Evolutionary conservation across 106 monocot species (phyloP).

Genomic region (Acorus gramineus): DNA sequence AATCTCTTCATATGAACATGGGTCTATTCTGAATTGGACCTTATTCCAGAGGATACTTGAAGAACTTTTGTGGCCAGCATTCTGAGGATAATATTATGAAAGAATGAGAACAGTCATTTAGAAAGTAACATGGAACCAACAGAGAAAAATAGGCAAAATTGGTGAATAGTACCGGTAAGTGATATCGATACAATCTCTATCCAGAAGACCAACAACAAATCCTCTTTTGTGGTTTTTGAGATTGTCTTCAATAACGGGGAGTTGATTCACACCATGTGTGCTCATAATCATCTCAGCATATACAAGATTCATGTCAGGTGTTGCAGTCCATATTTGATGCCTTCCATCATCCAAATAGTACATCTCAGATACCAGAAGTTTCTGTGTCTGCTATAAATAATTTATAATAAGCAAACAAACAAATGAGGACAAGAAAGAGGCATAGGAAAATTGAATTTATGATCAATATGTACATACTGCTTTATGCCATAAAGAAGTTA

Average conservation of each 20-base stretch:
- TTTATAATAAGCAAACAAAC: neutral
- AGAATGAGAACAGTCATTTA: no score
- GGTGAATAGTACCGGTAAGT: constrained; percentile 28
- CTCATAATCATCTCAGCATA: constrained; percentile 52
- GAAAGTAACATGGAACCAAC: no score
- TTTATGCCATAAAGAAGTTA: no score
- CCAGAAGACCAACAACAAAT: constrained; percentile 37
- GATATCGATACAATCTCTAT: constrained; percentile 41
- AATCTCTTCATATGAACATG: no score
- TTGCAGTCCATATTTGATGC: constrained; percentile 22
- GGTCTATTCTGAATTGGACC: no score
- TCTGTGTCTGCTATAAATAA: constrained; percentile 20
- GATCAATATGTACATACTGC: no score
- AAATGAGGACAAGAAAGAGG: no score
- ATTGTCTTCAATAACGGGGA: constrained; percentile 45
- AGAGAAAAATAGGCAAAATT: no score
- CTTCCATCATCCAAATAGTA: constrained; percentile 22
- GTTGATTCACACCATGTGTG: constrained; percentile 26
- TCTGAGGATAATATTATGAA: no score
- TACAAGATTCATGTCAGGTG: constrained; percentile 45
- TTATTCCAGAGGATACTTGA: no score
- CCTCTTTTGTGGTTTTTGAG: constrained; percentile 7
- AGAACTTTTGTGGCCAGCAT: no score
- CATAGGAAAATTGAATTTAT: no score
- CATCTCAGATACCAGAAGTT: constrained; percentile 33